Evolutionary conservation across 2,329 filamentous ascomycete genomes (phyloP).

Genomic region (Aspergillus ibericus): DNA sequence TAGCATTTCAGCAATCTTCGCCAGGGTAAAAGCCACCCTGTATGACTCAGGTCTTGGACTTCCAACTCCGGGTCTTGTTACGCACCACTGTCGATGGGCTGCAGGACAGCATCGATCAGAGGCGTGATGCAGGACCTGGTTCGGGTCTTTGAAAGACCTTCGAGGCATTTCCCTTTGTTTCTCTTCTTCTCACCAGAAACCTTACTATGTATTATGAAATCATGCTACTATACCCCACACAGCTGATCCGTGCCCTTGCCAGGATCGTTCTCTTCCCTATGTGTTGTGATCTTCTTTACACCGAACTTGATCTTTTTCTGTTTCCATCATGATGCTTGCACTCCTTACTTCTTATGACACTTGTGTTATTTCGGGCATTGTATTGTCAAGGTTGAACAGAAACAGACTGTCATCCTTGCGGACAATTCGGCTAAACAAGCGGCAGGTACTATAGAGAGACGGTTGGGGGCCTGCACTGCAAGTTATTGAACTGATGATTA

Average conservation of each 20-base stretch:
- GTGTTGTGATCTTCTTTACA: neutral
- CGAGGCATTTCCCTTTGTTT: neutral
- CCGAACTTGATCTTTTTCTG: neutral
- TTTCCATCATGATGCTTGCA: neutral
- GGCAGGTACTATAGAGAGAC: neutral
- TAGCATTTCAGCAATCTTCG: neutral
- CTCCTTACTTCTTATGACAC: neutral
- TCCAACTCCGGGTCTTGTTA: neutral
- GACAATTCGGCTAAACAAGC: neutral
- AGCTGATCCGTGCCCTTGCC: slow-evolving; percentile 13
- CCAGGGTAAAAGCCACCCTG: neutral
- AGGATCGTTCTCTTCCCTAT: slow-evolving; percentile 6
- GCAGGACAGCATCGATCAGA: neutral
- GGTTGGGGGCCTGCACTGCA: neutral
- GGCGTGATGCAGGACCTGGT: neutral
- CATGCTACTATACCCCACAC: slow-evolving; percentile 12
- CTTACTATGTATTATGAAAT: slow-evolving; percentile 6
- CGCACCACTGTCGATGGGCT: neutral
- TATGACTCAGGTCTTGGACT: neutral
- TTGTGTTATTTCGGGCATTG: neutral
- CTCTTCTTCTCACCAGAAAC: neutral
- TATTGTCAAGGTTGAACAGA: neutral
- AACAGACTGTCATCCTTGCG: slow-evolving; percentile 4
- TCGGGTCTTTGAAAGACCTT: neutral
- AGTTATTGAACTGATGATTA: neutral